Base-by-base conservation (phyloP, 371 early-diverging fungal species). In the Choanephora cucurbitarum region DNA sequence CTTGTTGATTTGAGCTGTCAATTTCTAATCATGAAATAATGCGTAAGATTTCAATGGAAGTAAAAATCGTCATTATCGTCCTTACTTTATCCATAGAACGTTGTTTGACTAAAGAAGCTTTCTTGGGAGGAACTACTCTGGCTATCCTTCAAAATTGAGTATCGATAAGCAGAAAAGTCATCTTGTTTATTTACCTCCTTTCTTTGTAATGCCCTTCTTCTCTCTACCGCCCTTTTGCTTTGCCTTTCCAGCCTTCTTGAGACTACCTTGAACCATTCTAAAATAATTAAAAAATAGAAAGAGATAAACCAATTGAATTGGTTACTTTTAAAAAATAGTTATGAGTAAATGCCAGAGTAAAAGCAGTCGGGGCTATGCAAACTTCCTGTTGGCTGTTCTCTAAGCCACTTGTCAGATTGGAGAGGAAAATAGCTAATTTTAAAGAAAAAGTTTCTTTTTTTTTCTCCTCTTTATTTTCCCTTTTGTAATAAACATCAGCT, bases 1-100 rank as follows among this genome's bases (percentile, higher is more conserved):
- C 52, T 73, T 73, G 65, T 81, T 85, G 67, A 82, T 87, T 44
- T 80, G 69, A 3, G 80, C 84, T 49, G 84, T 72, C 49, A 87
- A 58, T 74, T 80, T 81, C 82, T 82, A 66, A 40, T 40, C 15
- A 42, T 50, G n/a, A n/a, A n/a, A n/a, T n/a, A n/a, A n/a, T n/a
- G n/a, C n/a, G n/a, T n/a, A n/a, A n/a, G n/a, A n/a, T n/a, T n/a
- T n/a, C n/a, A n/a, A n/a, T n/a, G 23, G 11, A 2, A 54, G 24
- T 22, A 7, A 11, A 22, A 23, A 9, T 40, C 3, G 19, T 21
- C 3, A 2, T 48, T 15, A 15, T 9, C 37, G 11, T 44, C n/a
- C 19, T 44, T 67, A 83, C 83, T 70, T 83, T 81, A 64, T 80
- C 70, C 28, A 84, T 60, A 11, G 64, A 57, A 43, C 72, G 71